These are phyloP conservation scores for Neurospora pannonica DNA, from an alignment of 495 filamentous ascomycete genomes.

Conservation along the genomic window DNA sequence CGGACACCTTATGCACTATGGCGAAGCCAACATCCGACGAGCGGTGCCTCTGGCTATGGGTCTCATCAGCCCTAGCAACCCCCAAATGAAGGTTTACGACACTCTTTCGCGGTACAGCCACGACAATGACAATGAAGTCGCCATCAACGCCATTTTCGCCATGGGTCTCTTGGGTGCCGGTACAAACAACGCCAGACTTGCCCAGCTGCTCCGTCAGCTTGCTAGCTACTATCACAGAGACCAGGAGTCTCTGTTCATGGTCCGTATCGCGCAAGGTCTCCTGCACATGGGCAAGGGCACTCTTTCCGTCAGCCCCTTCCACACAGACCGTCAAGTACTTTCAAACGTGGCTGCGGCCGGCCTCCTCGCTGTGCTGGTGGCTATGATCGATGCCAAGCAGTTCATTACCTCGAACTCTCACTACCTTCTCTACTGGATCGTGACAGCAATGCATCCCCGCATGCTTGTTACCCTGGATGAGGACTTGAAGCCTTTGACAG, in stretches of 20 bases:
- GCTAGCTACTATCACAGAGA: constrained; percentile 98
- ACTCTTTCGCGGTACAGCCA: constrained; percentile 96
- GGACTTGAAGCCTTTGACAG: constrained; percentile 82
- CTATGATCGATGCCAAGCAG: constrained; percentile 88
- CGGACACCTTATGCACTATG: constrained; percentile 98
- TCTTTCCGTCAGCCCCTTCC: constrained; percentile 89
- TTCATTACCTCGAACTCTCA: constrained; percentile 86
- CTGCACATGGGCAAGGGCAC: constrained; percentile 99
- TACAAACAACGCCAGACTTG: constrained; percentile 95
- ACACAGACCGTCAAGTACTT: constrained; percentile 92
- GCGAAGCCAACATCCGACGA: constrained; percentile 90
- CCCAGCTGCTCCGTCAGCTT: constrained; percentile 86
- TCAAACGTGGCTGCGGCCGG: constrained; percentile 86
- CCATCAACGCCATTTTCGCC: constrained; percentile 96
- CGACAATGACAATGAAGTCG: constrained; percentile 98
- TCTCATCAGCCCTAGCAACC: constrained; percentile 91
- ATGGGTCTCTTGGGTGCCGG: constrained; percentile 97
- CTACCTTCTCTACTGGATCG: constrained; percentile 95
- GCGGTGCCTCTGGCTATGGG: constrained; percentile 97
- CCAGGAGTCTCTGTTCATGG: constrained; percentile 94
- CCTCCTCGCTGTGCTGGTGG: constrained; percentile 78
- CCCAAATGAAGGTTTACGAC: constrained; percentile 99
- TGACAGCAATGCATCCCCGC: constrained; percentile 92
- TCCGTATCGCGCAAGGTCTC: constrained; percentile 94
- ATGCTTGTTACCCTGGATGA: constrained; percentile 96